Base-by-base conservation (phyloP, 768 basidiomycete species). In the Lanmaoa rubissima region DNA sequence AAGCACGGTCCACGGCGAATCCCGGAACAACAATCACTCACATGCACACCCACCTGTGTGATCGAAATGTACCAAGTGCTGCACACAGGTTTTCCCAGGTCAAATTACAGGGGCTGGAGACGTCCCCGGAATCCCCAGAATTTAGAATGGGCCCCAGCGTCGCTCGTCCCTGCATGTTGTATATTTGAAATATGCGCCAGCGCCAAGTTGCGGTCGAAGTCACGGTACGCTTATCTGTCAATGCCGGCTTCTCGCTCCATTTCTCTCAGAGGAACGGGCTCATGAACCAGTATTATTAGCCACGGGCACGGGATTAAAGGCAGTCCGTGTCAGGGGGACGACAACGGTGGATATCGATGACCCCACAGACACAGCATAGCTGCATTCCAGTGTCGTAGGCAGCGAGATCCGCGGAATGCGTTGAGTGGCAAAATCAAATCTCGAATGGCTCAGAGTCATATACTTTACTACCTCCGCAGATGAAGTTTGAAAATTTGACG, bases 351-450 rank as follows among this genome's bases (percentile, higher is more conserved):
- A 53, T 49, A 39, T 40, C 32, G 41, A 39, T 46, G 17, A 31
- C 58, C 54, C 51, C 54, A 56, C 59, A 65, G 38, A 39, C 34
- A 58, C 59, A 44, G 48, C 63, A 56, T 64, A 49, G 31, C 50
- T 46, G 48, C 28, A 38, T 53, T 39, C 51, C 13, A 61, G 47
- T 34, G 35, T 38, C 44, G 36, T 26, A 28, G 19, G 28, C 40
- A 50, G 11, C 47, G 28, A 67, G 57, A 54, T 67, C 65, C 65
- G 65, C 65, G 62, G 65, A 64, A 50, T 41, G 50, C 51, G 9
- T 46, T 7, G 6, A 32, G 26, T 16, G 45, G 41, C 19, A 28
- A 60, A 51, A 39, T 57, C 51, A 49, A 61, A 57, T 57, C 47
- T 61, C 39, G 16, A 59, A 49, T 44, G 41, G 36, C 51, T 44